Percentiles rank a stretch among this genome's conserved stretches.
These are phyloP conservation scores for Letharia columbiana DNA, from an alignment of 495 filamentous ascomycete species.

Conservation along the genomic window DNA sequence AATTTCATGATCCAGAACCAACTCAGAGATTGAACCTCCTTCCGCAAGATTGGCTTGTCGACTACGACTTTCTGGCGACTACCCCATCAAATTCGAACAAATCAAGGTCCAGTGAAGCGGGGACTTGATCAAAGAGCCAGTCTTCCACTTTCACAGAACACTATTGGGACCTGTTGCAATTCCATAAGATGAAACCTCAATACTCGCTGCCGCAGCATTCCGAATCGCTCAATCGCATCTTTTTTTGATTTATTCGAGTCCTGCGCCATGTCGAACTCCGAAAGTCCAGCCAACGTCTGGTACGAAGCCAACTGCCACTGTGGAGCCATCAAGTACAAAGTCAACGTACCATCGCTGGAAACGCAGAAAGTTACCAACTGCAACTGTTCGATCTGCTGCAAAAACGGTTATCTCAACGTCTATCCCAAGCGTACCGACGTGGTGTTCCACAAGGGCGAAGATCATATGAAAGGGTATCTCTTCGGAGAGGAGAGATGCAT, in stretches of 20 bases:
- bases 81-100: too few species aligned
- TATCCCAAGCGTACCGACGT: slow-evolving; percentile 25
- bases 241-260: not conserved
- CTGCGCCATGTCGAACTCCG: not conserved
- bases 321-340: slow-evolving; percentile 7
- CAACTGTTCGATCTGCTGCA: slow-evolving; percentile 39
- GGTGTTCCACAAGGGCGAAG: slow-evolving; percentile 27
- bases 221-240: not conserved
- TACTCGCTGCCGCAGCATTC: not conserved
- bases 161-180: too few species aligned
- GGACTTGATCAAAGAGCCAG: too few species aligned
- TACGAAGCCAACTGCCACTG: slow-evolving; percentile 26
- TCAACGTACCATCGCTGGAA: slow-evolving; percentile 24
- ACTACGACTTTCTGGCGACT: too few species aligned
- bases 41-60: too few species aligned
- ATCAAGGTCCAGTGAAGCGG: too few species aligned
- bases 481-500: slow-evolving; percentile 20
- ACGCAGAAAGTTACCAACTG: slow-evolving; percentile 28
- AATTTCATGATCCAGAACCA: too few species aligned
- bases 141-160: too few species aligned
- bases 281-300: slow-evolving; percentile 13
- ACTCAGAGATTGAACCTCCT: too few species aligned
- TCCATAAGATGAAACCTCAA: too few species aligned
- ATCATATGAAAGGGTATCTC: slow-evolving; percentile 25
- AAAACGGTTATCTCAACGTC: slow-evolving; percentile 36